Evolutionary conservation across 345 rosid species (phyloP).

Genomic region (Eucalyptus sideroxylon): DNA sequence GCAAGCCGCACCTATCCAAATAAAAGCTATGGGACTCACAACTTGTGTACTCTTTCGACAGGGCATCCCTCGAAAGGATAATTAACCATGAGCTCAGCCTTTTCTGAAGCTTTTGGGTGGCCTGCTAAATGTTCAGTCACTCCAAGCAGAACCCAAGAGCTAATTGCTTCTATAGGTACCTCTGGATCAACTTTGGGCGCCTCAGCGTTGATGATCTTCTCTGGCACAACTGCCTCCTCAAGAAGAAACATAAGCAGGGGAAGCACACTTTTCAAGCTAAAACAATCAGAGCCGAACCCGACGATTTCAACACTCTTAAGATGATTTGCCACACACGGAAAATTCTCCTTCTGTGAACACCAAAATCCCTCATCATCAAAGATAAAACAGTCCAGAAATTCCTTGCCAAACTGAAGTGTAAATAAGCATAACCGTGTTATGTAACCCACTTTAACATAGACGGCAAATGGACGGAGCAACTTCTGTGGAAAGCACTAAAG

Average conservation of each 20-base stretch:
- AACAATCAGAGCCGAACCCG: too few relatives aligned
- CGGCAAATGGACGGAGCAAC: too few relatives aligned
- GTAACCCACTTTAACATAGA: too few relatives aligned
- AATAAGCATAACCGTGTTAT: too few relatives aligned
- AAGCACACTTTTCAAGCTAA: neutral
- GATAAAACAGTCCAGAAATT: too few relatives aligned
- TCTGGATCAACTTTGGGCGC: neutral
- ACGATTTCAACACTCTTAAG: too few relatives aligned
- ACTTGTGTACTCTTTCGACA: neutral
- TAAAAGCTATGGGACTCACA: neutral
- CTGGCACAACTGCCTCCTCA: neutral
- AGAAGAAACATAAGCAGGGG: neutral
- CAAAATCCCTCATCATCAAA: too few relatives aligned
- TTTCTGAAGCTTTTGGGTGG: neutral
- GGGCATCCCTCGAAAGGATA: neutral
- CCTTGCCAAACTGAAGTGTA: too few relatives aligned
- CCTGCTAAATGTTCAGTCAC: neutral
- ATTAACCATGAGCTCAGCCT: neutral
- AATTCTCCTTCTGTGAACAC: rapidly evolving
- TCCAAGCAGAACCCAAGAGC: neutral
- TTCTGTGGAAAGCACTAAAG: too few relatives aligned
- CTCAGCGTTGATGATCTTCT: neutral
- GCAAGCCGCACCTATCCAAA: neutral
- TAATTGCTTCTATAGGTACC: neutral
- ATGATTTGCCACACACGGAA: too few relatives aligned